phyloP scores from a whole-genome alignment of 495 filamentous ascomycete species.

The Aspergillus wentii region DNA sequence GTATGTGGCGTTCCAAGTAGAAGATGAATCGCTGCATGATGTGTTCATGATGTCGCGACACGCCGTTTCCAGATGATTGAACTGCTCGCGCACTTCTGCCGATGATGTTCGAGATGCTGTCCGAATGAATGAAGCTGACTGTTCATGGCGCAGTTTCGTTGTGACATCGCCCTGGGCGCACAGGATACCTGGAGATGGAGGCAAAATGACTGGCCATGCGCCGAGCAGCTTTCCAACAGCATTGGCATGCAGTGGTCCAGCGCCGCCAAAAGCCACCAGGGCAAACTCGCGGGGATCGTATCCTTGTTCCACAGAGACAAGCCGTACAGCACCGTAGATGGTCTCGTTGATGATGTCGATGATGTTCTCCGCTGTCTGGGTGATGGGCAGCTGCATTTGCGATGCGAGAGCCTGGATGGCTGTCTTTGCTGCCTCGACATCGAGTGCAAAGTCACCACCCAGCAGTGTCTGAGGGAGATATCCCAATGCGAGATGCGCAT shows the following conservation, averaged over 20 bases:
- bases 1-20: conserved; percentile 25
- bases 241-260: conserved; percentile 46
- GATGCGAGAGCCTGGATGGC: conserved; percentile 38
- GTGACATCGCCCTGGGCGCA: conserved; percentile 47
- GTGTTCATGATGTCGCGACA: conserved; percentile 14
- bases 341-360: conserved; percentile 46
- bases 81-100: conserved; percentile 18
- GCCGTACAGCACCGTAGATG: conserved; percentile 46
- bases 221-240: conserved; percentile 43
- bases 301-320: conserved; percentile 48
- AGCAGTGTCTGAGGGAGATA: conserved; percentile 42
- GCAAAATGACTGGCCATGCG: conserved; percentile 47
- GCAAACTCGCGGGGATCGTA: conserved; percentile 49
- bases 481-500: conserved; percentile 45
- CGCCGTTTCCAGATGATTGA: conserved; percentile 14
- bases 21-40: conserved; percentile 12
- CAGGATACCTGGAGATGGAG: conserved; percentile 44
- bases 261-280: conserved; percentile 47
- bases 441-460: conserved; percentile 41
- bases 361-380: conserved; percentile 43
- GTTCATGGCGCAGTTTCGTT: conserved; percentile 41
- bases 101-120: conserved; percentile 23
- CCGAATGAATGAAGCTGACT: conserved; percentile 39
- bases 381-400: conserved; percentile 36
- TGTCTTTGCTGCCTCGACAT: conserved; percentile 27